A percentile compares a stretch with the other conserved stretches of the same genome.
Evolutionary conservation across 2,329 filamentous ascomycete species (phyloP).

Genomic region (Neonectria coccinea): DNA sequence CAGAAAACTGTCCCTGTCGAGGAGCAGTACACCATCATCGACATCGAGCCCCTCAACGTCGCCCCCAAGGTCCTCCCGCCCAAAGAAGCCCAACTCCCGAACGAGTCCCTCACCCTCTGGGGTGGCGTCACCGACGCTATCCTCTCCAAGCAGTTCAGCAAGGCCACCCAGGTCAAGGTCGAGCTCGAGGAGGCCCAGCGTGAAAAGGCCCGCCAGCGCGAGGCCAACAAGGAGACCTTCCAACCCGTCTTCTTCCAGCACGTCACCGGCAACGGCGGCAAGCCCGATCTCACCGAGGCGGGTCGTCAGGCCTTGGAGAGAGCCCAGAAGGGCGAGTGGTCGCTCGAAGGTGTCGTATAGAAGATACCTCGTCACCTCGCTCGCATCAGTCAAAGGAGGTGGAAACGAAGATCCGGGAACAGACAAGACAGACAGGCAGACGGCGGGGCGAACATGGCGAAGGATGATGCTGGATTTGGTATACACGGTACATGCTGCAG

Average conservation of each 20-base stretch:
- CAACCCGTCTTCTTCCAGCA: constrained; percentile 88
- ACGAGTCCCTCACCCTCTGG: constrained; percentile 93
- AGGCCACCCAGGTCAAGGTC: constrained; percentile 88
- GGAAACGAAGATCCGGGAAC: background rate
- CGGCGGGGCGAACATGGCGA: constrained; percentile 3
- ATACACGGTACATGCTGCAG: constrained; percentile 39
- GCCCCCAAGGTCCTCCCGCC: constrained; percentile 85
- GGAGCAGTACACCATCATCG: constrained; percentile 81
- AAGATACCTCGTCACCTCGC: background rate
- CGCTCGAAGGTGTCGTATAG: constrained; percentile 58
- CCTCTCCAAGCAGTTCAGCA: constrained; percentile 80
- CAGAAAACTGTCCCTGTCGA: constrained; percentile 62
- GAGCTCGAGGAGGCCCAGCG: constrained; percentile 93
- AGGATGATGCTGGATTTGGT: constrained; percentile 30
- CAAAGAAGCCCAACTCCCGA: constrained; percentile 80
- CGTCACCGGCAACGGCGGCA: constrained; percentile 65
- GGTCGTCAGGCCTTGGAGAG: constrained; percentile 63
- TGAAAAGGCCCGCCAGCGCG: constrained; percentile 83
- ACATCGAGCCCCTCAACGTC: constrained; percentile 85
- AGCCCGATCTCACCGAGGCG: constrained; percentile 67
- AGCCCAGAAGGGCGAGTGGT: constrained; percentile 66
- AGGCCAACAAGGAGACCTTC: constrained; percentile 77
- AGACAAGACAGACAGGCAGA: constrained; percentile 6
- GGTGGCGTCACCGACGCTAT: constrained; percentile 89
- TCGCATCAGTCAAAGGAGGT: background rate